Evolutionary conservation across 768 basidiomycete species (phyloP), one percentile per base, ranked within the genome.

Genomic region (Termitomyces sp.): DNA sequence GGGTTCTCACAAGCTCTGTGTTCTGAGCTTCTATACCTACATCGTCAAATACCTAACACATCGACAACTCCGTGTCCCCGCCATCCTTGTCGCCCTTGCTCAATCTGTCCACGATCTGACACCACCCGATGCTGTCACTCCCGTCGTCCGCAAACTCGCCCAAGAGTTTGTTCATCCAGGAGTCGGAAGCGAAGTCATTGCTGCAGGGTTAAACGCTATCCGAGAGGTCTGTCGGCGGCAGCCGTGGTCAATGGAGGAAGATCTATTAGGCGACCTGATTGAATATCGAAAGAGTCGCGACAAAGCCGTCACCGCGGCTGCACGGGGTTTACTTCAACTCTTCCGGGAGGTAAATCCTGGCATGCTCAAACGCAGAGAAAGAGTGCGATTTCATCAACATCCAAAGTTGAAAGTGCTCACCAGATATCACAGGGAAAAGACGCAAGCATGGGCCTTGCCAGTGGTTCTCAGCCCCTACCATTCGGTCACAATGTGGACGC

Each of bases 101-200:
- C 94, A 98, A 68, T 94, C 92, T 14, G 91, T 94, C 0, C 97
- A 99, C 71, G 92, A 96, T 43, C 82, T 96, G 48, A 97, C 95
- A 0, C 97, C 95, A 2, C 96, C 96, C 0, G 95, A 98, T 68
- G 92, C 82, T 4, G 77, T 99, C 6, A 87, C 84, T 4, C 97
- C 97, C 13, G 91, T 95, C 45, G 77, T 99, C 56, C 82, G 85
- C 49, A 99, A 98, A 73, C 76, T 99, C 57, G 95, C 95, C 0
- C 85, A 89, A 66, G 96, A 99, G 69, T 99, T 98, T 64, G 91
- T 99, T 2, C 95, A 98, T 71, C 95, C 96, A 0, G 97, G 97
- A 48, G 97, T 98, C 3, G 93, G 93, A 1, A 85, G 89, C 64
- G 95, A 98, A 71, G 94, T 98, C 66, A 90, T 98, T 60, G 87